These are phyloP conservation scores for Neohortaea acidophila DNA, from an alignment of 495 filamentous ascomycete genomes.

Conservation along the genomic window DNA sequence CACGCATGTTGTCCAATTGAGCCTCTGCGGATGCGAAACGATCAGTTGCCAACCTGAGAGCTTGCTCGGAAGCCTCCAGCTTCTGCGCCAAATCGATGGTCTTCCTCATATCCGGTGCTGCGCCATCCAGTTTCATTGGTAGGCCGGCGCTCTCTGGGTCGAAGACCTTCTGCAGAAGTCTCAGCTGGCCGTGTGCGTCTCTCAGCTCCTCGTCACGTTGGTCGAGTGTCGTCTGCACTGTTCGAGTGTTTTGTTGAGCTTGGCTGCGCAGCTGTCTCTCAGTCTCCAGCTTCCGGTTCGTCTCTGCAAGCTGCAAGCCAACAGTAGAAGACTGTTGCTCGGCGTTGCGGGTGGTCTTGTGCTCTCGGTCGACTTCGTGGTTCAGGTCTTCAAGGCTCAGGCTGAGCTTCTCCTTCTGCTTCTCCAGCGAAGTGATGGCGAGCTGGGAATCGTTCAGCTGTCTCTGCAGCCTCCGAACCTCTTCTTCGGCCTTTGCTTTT, in stretches of 20 bases:
- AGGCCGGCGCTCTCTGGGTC: conserved; percentile 56
- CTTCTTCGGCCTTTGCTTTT: conserved; percentile 70
- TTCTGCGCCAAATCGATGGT: conserved; percentile 77
- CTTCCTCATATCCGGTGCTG: conserved; percentile 35
- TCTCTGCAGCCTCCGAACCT: conserved; percentile 62
- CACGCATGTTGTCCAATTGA: conserved; percentile 64
- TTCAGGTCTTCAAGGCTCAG: conserved; percentile 83
- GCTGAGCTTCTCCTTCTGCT: conserved; percentile 88
- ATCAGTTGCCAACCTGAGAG: conserved; percentile 71
- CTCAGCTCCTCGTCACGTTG: conserved; percentile 60
- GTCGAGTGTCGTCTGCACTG: conserved; percentile 64
- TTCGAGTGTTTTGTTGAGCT: conserved; percentile 70
- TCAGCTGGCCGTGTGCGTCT: conserved; percentile 62
- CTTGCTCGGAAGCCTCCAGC: conserved; percentile 75
- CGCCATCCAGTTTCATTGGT: conserved; percentile 45
- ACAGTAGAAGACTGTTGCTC: conserved; percentile 78
- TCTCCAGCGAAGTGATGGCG: conserved; percentile 72
- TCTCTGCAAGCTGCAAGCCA: conserved; percentile 72
- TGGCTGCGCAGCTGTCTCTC: conserved; percentile 76
- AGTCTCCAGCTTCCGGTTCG: conserved; percentile 75
- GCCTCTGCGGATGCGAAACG: conserved; percentile 69
- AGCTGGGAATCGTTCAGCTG: conserved; percentile 81
- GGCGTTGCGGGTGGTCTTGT: conserved; percentile 77
- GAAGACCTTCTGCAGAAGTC: conserved; percentile 70
- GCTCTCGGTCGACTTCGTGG: conserved; percentile 80